Percentiles rank a stretch among this genome's conserved stretches.
These are phyloP conservation scores for Westerdykella ornata DNA, from an alignment of 2,329 filamentous ascomycete genomes.

Conservation along the genomic window DNA sequence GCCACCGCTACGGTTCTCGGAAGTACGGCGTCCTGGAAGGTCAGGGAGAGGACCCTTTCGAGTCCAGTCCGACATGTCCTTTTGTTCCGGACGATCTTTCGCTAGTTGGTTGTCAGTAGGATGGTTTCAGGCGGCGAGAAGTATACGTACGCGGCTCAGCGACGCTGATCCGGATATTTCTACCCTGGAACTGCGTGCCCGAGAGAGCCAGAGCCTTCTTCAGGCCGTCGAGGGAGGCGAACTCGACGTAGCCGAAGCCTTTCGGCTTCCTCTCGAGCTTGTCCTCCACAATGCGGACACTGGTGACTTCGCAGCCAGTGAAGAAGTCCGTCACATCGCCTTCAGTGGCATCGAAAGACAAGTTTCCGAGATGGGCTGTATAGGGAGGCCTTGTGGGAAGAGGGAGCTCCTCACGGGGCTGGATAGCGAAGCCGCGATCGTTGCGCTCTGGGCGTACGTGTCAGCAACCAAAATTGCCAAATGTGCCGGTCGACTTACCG, in stretches of 20 bases:
- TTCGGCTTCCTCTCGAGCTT: slow-evolving; percentile 90
- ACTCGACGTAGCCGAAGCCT: slow-evolving; percentile 97
- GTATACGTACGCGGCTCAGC: slow-evolving; percentile 84
- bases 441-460: slow-evolving; percentile 5
- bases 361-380: slow-evolving; percentile 92
- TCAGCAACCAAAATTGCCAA: slow-evolving; percentile 6
- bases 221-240: slow-evolving; percentile 76
- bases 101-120: slow-evolving; percentile 48
- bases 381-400: slow-evolving; percentile 89
- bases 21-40: slow-evolving; percentile 53
- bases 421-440: slow-evolving; percentile 42
- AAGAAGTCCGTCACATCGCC: slow-evolving; percentile 84
- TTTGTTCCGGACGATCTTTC: slow-evolving; percentile 74
- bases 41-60: slow-evolving; percentile 85
- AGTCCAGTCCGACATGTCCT: slow-evolving; percentile 85
- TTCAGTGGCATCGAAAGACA: slow-evolving; percentile 87
- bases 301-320: slow-evolving; percentile 73
- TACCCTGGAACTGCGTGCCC: slow-evolving; percentile 75
- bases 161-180: slow-evolving; percentile 87
- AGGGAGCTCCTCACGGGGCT: slow-evolving; percentile 65
- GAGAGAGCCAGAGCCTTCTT: slow-evolving; percentile 84
- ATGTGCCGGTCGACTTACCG: slow-evolving; percentile 23
- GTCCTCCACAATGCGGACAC: slow-evolving; percentile 93
- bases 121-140: not conserved
- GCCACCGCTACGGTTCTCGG: slow-evolving; percentile 38